Evolutionary conservation across 371 early-diverging fungal genomes (phyloP).

Genomic region (Mucor circinelloides): DNA sequence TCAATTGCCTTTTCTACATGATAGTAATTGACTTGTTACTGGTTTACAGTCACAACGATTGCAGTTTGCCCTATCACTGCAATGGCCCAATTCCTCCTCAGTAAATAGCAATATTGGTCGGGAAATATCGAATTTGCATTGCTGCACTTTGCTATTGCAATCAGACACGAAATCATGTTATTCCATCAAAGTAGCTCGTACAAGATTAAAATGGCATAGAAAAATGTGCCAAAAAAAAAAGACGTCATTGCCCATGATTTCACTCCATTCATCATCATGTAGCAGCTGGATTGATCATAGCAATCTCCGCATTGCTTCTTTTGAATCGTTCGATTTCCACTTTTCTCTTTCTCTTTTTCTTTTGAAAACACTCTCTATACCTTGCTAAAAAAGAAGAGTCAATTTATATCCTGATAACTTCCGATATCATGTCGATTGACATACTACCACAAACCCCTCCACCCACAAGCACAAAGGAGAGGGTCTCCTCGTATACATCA

Average conservation of each 20-base stretch:
- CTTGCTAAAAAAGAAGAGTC: background rate
- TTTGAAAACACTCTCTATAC: background rate
- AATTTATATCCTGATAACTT: background rate
- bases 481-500: background rate
- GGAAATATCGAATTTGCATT: too few species aligned
- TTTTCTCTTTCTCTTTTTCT: background rate
- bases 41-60: background rate
- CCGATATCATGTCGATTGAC: constrained; percentile 3
- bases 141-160: background rate
- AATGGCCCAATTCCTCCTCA: background rate
- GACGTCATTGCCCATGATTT: background rate
- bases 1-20: background rate
- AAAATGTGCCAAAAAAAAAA: background rate
- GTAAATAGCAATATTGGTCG: too few species aligned
- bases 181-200: background rate
- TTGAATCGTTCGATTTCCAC: background rate
- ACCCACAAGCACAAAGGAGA: background rate
- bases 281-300: background rate
- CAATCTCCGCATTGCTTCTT: constrained; percentile 6
- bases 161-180: background rate
- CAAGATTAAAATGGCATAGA: background rate
- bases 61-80: background rate
- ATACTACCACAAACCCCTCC: background rate
- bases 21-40: background rate
- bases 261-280: background rate